A percentile compares a stretch with the other conserved stretches of the same genome.
These are phyloP conservation scores for Amanita inopinata DNA, from an alignment of 768 basidiomycete genomes.

Conservation along the genomic window DNA sequence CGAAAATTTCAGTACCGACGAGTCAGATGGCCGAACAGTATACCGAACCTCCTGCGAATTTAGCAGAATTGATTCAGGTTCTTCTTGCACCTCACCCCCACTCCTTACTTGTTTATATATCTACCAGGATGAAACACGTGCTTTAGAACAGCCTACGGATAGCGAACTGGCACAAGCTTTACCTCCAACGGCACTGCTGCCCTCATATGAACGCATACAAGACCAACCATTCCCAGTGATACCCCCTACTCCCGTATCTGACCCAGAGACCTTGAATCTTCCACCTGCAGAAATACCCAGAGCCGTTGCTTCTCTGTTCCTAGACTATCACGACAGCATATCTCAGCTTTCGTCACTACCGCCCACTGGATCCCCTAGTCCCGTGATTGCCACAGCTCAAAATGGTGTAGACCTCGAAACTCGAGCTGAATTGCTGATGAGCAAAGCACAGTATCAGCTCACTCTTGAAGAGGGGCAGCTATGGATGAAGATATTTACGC, in stretches of 20 bases:
- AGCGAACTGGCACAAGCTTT: background rate
- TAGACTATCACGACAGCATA: slow-evolving; percentile 37
- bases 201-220: slow-evolving; percentile 8
- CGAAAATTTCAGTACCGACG: no score
- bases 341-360: slow-evolving; percentile 34
- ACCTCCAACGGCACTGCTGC: background rate
- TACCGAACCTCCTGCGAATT: no score
- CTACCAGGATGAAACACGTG: background rate
- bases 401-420: slow-evolving; percentile 23
- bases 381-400: slow-evolving; percentile 8
- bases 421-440: slow-evolving; percentile 38
- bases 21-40: no score
- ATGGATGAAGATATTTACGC: slow-evolving; percentile 37
- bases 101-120: background rate
- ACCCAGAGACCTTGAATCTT: slow-evolving; percentile 23
- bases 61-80: no score
- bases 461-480: slow-evolving; percentile 49
- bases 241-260: background rate
- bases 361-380: slow-evolving; percentile 10
- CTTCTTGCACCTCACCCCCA: background rate
- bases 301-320: slow-evolving; percentile 35
- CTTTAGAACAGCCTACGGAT: background rate
- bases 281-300: slow-evolving; percentile 2
- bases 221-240: slow-evolving; percentile 9
- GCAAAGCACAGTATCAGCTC: slow-evolving; percentile 53